Base-by-base conservation (phyloP, 2,329 filamentous ascomycete genomes). In the Aspergillus novoparasiticus region DNA sequence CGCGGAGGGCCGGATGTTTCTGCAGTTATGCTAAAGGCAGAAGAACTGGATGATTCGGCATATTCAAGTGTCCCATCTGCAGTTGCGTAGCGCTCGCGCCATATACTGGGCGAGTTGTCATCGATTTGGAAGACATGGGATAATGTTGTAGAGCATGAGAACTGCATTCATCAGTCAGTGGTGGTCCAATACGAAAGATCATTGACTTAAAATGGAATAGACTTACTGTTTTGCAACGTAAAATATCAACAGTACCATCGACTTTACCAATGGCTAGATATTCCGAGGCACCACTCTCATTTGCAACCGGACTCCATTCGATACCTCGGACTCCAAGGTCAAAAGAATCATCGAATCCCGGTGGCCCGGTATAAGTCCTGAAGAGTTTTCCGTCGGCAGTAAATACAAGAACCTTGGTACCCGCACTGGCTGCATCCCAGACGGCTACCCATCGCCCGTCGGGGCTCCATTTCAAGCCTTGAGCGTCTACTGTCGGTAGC, bases 351-450 rank as follows among this genome's bases (percentile, higher is more conserved):
- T 76, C 75, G 4, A 77, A 70, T 14, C 76, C 76, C 6, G 72
- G 63, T 8, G 73, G 71, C 5, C 81, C 80, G 4, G 77, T 76
- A 65, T 85, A 85, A 0, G 82, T 84, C 59, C 85, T 81, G 73
- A 84, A 89, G 4, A 84, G 76, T 65, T 88, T 81, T 1, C 86
- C 87, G 68, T 88, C 85, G 2, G 86, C 84, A 1, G 87, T 88
- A 68, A 84, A 87, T 46, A 89, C 80, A 59, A 83, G 74, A 12
- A 87, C 71, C 60, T 80, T 82, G 39, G 82, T 83, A 9, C 83
- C 82, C 8, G 77, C 75, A 61, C 82, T 84, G 3, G 85, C 79
- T 36, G 83, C 75, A 68, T 88, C 87, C 79, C 86, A 84, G 4
- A 88, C 72, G 1, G 82, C 84, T 62, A 89, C 76, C 87, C 87